phyloP scores from a whole-genome alignment of 768 basidiomycete species.

The Baorangia bicolor region DNA sequence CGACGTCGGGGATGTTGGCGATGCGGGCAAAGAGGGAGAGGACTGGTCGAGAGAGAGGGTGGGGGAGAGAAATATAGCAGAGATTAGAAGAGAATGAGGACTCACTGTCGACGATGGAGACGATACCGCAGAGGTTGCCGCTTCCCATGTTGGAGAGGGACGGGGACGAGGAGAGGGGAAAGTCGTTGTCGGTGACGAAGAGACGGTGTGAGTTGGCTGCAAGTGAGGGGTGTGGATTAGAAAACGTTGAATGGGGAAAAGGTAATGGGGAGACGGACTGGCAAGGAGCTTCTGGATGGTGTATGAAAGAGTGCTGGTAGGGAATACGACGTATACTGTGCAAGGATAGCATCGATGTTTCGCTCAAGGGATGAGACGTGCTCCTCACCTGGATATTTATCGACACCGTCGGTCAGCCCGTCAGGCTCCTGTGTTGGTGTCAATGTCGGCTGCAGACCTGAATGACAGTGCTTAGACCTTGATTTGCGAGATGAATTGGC shows the following conservation, averaged over 20 bases:
- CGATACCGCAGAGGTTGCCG: constrained; percentile 65
- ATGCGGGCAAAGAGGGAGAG: constrained; percentile 76
- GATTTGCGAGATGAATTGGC: constrained; percentile 68
- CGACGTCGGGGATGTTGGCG: constrained; percentile 70
- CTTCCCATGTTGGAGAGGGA: constrained; percentile 36
- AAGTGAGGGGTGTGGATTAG: not conserved
- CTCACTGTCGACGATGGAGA: constrained; percentile 80
- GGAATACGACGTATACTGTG: constrained; percentile 72
- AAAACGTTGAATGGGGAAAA: not conserved
- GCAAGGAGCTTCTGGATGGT: constrained; percentile 81
- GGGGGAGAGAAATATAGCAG: not conserved
- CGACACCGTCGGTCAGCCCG: constrained; percentile 76
- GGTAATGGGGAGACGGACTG: constrained; percentile 46
- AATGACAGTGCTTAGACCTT: constrained; percentile 47
- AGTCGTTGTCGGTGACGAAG: constrained; percentile 67
- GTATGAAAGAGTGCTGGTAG: constrained; percentile 61
- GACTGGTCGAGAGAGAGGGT: constrained; percentile 41
- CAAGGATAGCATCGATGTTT: not conserved
- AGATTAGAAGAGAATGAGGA: constrained; percentile 7
- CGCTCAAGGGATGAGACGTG: not conserved
- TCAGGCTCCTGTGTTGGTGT: constrained; percentile 51
- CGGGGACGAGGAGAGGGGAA: constrained; percentile 48
- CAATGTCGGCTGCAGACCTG: not conserved
- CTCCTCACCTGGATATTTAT: constrained; percentile 69
- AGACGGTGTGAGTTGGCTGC: constrained; percentile 77